These are phyloP conservation scores for Bimuria novae-zelandiae DNA, from an alignment of 2,329 filamentous ascomycete genomes.

Conservation along the genomic window DNA sequence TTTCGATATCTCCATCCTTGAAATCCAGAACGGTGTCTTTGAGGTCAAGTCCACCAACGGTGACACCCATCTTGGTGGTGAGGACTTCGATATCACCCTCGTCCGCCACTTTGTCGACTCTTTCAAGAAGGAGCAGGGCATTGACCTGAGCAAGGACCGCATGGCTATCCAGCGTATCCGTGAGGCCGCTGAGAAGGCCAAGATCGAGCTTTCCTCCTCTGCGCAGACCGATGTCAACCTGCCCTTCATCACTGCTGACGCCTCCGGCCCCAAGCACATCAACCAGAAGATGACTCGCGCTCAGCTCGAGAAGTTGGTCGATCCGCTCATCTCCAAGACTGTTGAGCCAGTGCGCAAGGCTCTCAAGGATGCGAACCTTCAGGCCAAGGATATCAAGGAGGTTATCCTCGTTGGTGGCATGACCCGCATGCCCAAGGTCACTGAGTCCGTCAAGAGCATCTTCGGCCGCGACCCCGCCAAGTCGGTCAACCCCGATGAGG, in stretches of 20 bases:
- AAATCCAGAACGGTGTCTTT: constrained; percentile 97
- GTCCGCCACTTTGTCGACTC: constrained; percentile 92
- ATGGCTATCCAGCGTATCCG: constrained; percentile 99
- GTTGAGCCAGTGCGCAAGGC: constrained; percentile 95
- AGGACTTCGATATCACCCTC: constrained; percentile 95
- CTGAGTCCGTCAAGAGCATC: constrained; percentile 93
- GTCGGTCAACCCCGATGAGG: constrained; percentile 98
- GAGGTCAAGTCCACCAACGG: constrained; percentile 99
- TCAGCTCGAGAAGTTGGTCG: constrained; percentile 91
- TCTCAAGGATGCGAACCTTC: constrained; percentile 89
- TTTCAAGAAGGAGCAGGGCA: constrained; percentile 94
- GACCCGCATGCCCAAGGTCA: constrained; percentile 99
- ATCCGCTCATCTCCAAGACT: constrained; percentile 83
- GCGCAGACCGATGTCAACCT: constrained; percentile 97
- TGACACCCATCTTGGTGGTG: constrained; percentile 97
- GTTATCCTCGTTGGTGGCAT: constrained; percentile 98
- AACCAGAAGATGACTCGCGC: constrained; percentile 91
- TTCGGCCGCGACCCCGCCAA: constrained; percentile 97
- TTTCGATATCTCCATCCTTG: constrained; percentile 97
- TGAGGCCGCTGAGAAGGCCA: constrained; percentile 98
- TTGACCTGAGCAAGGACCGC: constrained; percentile 88
- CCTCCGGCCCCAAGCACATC: constrained; percentile 97
- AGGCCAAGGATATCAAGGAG: constrained; percentile 94
- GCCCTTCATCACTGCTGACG: constrained; percentile 96
- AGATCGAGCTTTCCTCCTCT: constrained; percentile 96